Evolutionary conservation across 2,329 filamentous ascomycete genomes (phyloP), one percentile per base, ranked within the genome.

Genomic region (Colletotrichum echinochloae): DNA sequence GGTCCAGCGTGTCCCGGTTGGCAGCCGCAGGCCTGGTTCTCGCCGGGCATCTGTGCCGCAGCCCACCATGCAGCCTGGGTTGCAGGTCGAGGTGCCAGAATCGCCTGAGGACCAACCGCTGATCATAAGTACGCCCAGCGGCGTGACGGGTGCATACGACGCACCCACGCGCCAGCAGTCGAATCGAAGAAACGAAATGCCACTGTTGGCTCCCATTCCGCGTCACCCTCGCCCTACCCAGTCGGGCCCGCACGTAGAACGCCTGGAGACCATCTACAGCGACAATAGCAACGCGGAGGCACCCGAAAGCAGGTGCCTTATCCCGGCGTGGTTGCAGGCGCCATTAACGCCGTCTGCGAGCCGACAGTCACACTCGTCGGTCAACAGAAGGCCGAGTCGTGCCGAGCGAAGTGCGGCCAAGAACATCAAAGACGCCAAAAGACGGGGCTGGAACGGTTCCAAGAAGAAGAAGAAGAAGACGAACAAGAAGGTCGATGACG

Each of bases 381-480:
- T 89, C 7, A 83, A 78, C 65, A 80, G 87, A 41, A 83, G 82
- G 33, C 82, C 82, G 46, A 90, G 88, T 74, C 84, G 89, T 49
- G 88, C 88, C 1, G 87, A 88, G 75, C 82, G 88, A 35, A 89
- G 88, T 66, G 89, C 89, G 7, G 85, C 88, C 12, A 90, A 87
- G 79, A 91, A 91, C 73, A 87, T 91, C 35, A 83, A 86, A 23
- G 88, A 90, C 71, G 89, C 89, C 1, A 88, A 86, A 79, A 84
- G 83, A 74, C 83, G 83, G 39, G 88, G 89, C 0, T 91, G 89
- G 88, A 83, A 78, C 46, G 79, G 81, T 68, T 79, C 81, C 41
- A 77, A 76, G 44, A 77, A 77, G 56, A 84, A 82, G 74, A 80
- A 80, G 60, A 83, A 79, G 71, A 81, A 79, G 74, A n/a, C n/a